A percentile compares a stretch with the other conserved stretches of the same genome.
Conservation (phyloP, 2,329 filamentous ascomycete species). For the Colletotrichum tanaceti region DNA sequence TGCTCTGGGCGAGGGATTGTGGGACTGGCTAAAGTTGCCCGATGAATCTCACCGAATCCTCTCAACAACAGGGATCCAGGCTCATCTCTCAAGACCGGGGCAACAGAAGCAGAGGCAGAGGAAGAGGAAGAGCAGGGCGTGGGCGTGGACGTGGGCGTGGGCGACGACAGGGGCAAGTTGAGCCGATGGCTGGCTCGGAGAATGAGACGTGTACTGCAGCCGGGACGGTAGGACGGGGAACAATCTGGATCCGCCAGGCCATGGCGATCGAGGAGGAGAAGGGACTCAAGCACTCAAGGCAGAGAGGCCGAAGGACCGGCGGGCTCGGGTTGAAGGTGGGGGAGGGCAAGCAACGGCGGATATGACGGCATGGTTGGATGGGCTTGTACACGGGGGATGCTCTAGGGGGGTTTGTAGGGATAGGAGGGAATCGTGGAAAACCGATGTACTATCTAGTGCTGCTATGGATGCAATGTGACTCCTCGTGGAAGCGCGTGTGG, state of each 20-base stretch:
- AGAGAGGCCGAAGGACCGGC: conserved; percentile 8
- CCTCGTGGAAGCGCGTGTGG: background rate
- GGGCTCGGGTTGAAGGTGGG: background rate
- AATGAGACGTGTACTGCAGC: conserved; percentile 28
- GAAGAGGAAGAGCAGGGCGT: too few species aligned
- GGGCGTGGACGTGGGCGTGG: background rate
- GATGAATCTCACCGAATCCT: conserved; percentile 22
- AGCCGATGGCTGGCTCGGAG: conserved; percentile 35
- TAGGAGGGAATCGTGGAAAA: conserved; percentile 12
- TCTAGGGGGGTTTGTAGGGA: conserved; percentile 8
- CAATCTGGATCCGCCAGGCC: conserved; percentile 32
- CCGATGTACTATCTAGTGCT: conserved; percentile 20
- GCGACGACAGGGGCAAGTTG: conserved; percentile 19
- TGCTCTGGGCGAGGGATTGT: conserved; percentile 19
- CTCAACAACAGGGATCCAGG: conserved; percentile 25
- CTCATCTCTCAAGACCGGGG: conserved; percentile 16
- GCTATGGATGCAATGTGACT: conserved; percentile 3
- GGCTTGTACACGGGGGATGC: conserved; percentile 9
- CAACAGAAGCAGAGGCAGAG: background rate
- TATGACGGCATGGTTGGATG: conserved; percentile 36
- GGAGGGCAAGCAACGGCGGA: conserved; percentile 12
- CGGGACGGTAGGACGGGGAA: conserved; percentile 26
- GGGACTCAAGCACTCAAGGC: background rate
- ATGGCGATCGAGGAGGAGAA: conserved; percentile 33
- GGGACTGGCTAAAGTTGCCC: conserved; percentile 29